phyloP scores from a whole-genome alignment of 768 basidiomycete species.

The Hypholoma sublateritium region DNA sequence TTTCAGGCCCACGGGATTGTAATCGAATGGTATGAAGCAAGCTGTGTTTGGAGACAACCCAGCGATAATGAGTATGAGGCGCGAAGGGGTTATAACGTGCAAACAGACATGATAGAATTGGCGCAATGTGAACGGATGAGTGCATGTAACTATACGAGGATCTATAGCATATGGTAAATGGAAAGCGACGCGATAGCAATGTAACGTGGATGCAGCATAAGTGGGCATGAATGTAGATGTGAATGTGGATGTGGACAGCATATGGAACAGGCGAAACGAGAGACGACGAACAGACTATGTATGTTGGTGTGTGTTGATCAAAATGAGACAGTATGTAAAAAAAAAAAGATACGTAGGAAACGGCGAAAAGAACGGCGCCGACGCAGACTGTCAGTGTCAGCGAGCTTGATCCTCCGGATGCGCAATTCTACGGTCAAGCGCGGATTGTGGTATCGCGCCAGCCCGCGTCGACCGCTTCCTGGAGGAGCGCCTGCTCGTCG shows the following conservation, averaged over 20 bases:
- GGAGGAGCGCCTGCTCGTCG: slow-evolving; percentile 25
- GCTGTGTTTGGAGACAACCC: no score
- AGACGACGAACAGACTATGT: no score
- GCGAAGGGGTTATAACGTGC: no score
- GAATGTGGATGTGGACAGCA: not conserved
- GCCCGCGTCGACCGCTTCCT: slow-evolving; percentile 31
- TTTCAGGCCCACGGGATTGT: no score
- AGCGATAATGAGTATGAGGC: no score
- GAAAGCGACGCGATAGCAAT: not conserved
- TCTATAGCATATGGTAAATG: not conserved
- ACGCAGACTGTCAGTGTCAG: no score
- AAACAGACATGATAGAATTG: no score
- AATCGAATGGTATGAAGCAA: no score
- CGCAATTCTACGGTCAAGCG: no score
- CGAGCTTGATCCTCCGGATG: no score
- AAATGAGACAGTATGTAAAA: not conserved
- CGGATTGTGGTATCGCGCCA: slow-evolving; percentile 19
- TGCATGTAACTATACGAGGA: not conserved
- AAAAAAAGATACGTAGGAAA: not conserved
- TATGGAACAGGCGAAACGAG: not conserved
- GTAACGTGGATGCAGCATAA: not conserved
- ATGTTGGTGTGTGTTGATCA: not conserved
- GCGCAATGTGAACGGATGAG: not conserved
- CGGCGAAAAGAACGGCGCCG: not conserved
- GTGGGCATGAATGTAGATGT: not conserved